A percentile compares a stretch with the other conserved stretches of the same genome.
Evolutionary conservation across 306 rosid species (phyloP).

Genomic region (Geum urbanum): DNA sequence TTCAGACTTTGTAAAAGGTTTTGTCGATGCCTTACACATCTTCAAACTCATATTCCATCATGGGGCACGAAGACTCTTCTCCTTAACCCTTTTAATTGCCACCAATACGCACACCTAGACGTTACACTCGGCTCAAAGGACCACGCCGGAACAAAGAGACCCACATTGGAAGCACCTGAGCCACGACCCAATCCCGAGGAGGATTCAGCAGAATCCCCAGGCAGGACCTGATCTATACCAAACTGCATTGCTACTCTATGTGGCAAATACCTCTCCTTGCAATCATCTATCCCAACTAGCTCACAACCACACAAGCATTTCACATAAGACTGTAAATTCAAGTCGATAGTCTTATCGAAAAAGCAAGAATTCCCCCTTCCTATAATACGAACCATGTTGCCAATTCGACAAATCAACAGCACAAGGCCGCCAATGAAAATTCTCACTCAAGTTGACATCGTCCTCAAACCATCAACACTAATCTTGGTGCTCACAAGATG

Average conservation of each 20-base stretch:
- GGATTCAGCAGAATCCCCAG: constrained; percentile 37
- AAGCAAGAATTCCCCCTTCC: constrained; percentile 14
- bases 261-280: constrained; percentile 39
- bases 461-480: background rate
- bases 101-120: constrained; percentile 39
- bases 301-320: constrained; percentile 35
- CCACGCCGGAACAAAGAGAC: constrained; percentile 20
- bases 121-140: constrained; percentile 26
- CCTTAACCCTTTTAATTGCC: background rate
- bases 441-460: background rate
- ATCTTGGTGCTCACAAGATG: background rate
- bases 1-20: background rate
- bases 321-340: constrained; percentile 28
- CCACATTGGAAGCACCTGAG: background rate
- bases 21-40: background rate
- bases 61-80: background rate
- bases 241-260: constrained; percentile 63
- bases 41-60: background rate
- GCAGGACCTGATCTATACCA: constrained; percentile 62
- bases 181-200: background rate
- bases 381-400: constrained; percentile 20
- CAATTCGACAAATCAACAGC: constrained; percentile 18
- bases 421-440: constrained; percentile 48
- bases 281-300: constrained; percentile 34
- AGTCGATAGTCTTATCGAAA: constrained; percentile 13